Evolutionary conservation across 768 basidiomycete genomes (phyloP).

Genomic region (Amanita brunnescens): DNA sequence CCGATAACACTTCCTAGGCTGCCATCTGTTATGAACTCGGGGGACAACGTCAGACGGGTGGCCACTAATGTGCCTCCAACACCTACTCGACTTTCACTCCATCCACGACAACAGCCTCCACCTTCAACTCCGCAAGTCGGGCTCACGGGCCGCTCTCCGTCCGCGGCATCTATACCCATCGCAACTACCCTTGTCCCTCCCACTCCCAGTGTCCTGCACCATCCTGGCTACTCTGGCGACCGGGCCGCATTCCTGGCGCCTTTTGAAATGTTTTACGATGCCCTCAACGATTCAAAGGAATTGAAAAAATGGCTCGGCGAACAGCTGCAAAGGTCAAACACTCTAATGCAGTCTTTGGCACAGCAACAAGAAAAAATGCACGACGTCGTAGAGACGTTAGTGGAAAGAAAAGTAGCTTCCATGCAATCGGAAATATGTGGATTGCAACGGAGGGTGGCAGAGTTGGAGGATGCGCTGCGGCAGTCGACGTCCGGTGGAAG

Average conservation of each 20-base stretch:
- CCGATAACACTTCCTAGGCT: slow-evolving; percentile 63
- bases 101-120: slow-evolving; percentile 22
- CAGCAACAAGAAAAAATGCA: slow-evolving; percentile 59
- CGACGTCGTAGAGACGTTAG: slow-evolving; percentile 47
- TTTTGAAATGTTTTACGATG: slow-evolving; percentile 80
- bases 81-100: slow-evolving; percentile 52
- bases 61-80: slow-evolving; percentile 63
- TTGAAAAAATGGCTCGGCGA: slow-evolving; percentile 71
- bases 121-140: slow-evolving; percentile 19
- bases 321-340: slow-evolving; percentile 57
- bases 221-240: slow-evolving; percentile 50
- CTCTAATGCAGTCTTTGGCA: slow-evolving; percentile 40
- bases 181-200: slow-evolving; percentile 57
- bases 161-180: slow-evolving; percentile 59
- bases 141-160: slow-evolving; percentile 37
- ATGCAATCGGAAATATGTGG: slow-evolving; percentile 53
- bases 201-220: slow-evolving; percentile 58
- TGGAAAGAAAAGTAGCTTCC: slow-evolving; percentile 51
- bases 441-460: slow-evolving; percentile 58
- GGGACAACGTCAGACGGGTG: slow-evolving; percentile 39
- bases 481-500: slow-evolving; percentile 14
- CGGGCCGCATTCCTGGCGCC: slow-evolving; percentile 75
- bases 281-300: slow-evolving; percentile 70
- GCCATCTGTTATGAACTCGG: slow-evolving; percentile 37
- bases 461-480: slow-evolving; percentile 49